phyloP scores from a whole-genome alignment of 495 filamentous ascomycete genomes.

The Darksidea phi region DNA sequence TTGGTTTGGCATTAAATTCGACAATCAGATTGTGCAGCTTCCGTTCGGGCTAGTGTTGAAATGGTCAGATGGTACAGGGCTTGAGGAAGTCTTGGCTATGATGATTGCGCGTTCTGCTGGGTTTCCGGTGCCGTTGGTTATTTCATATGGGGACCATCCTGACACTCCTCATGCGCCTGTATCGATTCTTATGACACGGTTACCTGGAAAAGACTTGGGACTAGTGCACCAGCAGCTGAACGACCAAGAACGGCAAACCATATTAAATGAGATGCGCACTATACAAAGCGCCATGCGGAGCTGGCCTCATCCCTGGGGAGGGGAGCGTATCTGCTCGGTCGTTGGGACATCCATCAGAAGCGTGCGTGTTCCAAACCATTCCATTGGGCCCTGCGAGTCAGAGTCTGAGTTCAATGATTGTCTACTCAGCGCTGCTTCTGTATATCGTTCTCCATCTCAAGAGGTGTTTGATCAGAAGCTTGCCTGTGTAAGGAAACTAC shows the following conservation, averaged over 20 bases:
- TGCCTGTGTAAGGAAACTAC: constrained; percentile 6
- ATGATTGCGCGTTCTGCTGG: constrained; percentile 44
- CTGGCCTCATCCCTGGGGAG: constrained; percentile 4
- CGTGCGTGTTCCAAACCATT: constrained; percentile 16
- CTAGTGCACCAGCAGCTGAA: constrained; percentile 34
- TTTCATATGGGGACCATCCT: constrained; percentile 47
- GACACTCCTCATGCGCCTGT: constrained; percentile 41
- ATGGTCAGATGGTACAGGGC: constrained; percentile 47
- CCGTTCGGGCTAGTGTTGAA: constrained; percentile 43
- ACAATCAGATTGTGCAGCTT: constrained; percentile 40
- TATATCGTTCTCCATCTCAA: constrained; percentile 1
- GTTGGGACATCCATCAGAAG: constrained; percentile 14
- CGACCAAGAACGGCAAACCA: constrained; percentile 23
- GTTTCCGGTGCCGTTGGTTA: constrained; percentile 45
- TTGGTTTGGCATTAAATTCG: constrained; percentile 37
- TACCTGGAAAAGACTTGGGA: constrained; percentile 40
- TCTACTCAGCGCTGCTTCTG: constrained; percentile 8
- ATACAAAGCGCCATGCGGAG: constrained; percentile 20
- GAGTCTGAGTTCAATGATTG: constrained; percentile 18
- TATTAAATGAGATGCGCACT: constrained; percentile 7
- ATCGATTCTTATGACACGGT: constrained; percentile 44
- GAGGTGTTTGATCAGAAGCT: constrained; percentile 17
- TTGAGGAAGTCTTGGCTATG: constrained; percentile 47
- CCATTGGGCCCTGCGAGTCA: constrained; percentile 10
- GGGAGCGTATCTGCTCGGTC: constrained; percentile 19